phyloP scores from a whole-genome alignment of 139 green algal species.

The Haematococcus lacustris region DNA sequence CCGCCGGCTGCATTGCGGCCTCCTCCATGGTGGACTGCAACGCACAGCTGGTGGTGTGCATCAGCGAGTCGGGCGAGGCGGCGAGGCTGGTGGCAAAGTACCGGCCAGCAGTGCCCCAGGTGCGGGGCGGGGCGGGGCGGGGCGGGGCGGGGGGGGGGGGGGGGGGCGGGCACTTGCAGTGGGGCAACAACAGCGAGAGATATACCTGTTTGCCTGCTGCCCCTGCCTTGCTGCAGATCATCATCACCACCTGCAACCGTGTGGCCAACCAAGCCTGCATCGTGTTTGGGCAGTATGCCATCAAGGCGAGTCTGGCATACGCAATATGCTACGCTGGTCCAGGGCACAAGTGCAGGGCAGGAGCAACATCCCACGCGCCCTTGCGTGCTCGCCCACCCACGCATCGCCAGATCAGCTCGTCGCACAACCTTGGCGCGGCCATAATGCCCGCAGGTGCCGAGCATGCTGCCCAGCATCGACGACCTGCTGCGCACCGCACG shows the following conservation, averaged over 20 bases:
- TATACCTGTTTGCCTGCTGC: constrained; percentile 29
- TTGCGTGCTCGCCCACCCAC: neutral
- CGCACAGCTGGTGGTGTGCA: constrained; percentile 4
- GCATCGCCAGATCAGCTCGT: neutral
- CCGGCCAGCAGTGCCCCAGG: constrained; percentile 39
- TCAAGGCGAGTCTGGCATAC: constrained; percentile 10
- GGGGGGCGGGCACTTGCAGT: neutral
- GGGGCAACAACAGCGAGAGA: neutral
- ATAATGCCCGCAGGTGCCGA: neutral
- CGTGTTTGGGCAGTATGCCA: constrained; percentile 29
- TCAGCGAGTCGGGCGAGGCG: constrained; percentile 10
- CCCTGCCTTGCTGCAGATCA: constrained; percentile 35
- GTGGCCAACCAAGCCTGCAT: constrained; percentile 15
- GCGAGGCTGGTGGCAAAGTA: constrained; percentile 56
- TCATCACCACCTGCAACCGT: constrained; percentile 15
- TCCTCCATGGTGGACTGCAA: constrained; percentile 48
- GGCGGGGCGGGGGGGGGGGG: neutral
- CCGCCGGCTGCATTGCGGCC: constrained; percentile 32
- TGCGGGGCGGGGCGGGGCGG: neutral
- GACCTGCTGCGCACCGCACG: constrained; percentile 4
- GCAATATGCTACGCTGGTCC: neutral
- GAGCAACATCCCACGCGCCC: neutral
- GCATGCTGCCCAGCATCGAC: constrained; percentile 5
- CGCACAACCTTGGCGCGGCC: too few relatives aligned
- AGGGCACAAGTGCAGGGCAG: neutral